phyloP scores from a whole-genome alignment of 1,284 basidiomycete species.

The Apiotrichum porosum region DNA sequence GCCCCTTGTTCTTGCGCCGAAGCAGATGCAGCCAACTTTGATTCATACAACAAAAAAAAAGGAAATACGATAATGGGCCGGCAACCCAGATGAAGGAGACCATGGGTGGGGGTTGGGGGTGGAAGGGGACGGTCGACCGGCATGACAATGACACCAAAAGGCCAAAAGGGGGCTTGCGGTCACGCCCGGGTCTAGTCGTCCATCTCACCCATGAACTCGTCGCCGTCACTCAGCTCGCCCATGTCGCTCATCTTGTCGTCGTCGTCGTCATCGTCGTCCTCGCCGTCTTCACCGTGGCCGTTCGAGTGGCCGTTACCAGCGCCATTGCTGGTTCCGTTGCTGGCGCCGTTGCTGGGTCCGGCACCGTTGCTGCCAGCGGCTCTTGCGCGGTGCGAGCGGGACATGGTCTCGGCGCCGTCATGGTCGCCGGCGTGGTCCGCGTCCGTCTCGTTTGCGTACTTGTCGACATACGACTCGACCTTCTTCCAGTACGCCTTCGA shows the following conservation, averaged over 20 bases:
- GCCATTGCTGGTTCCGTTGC: too few relatives aligned
- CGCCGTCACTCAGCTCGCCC: slow-evolving; percentile 74
- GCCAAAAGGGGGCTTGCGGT: not conserved
- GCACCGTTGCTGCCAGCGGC: slow-evolving; percentile 8
- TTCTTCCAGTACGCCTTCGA: slow-evolving; percentile 89
- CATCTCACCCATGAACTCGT: slow-evolving; percentile 52
- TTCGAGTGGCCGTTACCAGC: slow-evolving; percentile 17
- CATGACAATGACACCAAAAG: not conserved
- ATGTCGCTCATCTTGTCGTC: slow-evolving; percentile 90
- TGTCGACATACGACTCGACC: slow-evolving; percentile 61
- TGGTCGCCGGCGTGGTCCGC: slow-evolving; percentile 47
- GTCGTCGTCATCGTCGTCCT: slow-evolving; percentile 57
- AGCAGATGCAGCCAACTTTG: not conserved
- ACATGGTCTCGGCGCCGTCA: slow-evolving; percentile 35
- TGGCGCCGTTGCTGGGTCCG: slow-evolving; percentile 16
- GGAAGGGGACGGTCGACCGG: not conserved
- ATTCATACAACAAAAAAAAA: slow-evolving; percentile 5
- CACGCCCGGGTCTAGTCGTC: slow-evolving; percentile 26
- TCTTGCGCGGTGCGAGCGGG: slow-evolving; percentile 7
- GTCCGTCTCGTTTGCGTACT: slow-evolving; percentile 49
- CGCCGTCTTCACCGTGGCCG: slow-evolving; percentile 64
- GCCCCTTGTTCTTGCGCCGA: too few relatives aligned
- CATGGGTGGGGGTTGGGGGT: too few relatives aligned
- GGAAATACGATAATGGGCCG: too few relatives aligned
- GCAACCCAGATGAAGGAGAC: too few relatives aligned